Evolutionary conservation across 257 asterid genomes (phyloP), one percentile per base, ranked within the genome.

Genomic region (Petunia secreta): DNA sequence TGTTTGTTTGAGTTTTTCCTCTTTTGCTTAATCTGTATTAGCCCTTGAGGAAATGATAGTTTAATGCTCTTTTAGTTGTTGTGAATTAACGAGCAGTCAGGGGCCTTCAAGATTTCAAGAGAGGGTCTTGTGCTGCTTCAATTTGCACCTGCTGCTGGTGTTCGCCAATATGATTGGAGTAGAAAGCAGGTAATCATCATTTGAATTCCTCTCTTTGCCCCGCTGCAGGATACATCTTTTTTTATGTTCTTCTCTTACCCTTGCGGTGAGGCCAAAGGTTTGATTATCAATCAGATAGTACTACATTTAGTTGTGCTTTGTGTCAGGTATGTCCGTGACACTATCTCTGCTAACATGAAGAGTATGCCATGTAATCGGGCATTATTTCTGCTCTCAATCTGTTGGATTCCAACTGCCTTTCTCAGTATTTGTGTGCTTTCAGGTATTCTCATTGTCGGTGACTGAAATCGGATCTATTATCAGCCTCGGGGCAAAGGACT

Each of bases 161-260:
- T 89, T 82, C 97, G 99, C 48, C 99, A 95, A 79, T 95, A 95
- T 86, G 99, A 95, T 87, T 93, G 99, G 99, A 76, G 91, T 67
- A 85, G 97, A 83, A 95, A 95, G 75, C 99, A 95, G 98, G 99
- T 95, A 75, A 79, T 34, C 44, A 64, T 43, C 67, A 52, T 62
- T 74, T 55, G 54, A 53, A 67, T 68, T 34, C 10, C 4, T 34
- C 44, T 71, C 44, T 50, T 34, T 73, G 44, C 25, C 2, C 44
- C 44, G 3, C 6, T 11, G 62, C 34, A 3, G 3, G 11, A 25
- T 34, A 4, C 36, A 25, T 48, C 25, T 25, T 25, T 9, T 10
- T 46, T 6, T 4, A 46, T 69, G 41, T 34, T 25, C 44, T 48
- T 48, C 25, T 48, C 77, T 0, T 71, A 48, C 34, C 40, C 5